Base-by-base conservation (phyloP, 2,329 filamentous ascomycete genomes). In the Xylaria sp. region DNA sequence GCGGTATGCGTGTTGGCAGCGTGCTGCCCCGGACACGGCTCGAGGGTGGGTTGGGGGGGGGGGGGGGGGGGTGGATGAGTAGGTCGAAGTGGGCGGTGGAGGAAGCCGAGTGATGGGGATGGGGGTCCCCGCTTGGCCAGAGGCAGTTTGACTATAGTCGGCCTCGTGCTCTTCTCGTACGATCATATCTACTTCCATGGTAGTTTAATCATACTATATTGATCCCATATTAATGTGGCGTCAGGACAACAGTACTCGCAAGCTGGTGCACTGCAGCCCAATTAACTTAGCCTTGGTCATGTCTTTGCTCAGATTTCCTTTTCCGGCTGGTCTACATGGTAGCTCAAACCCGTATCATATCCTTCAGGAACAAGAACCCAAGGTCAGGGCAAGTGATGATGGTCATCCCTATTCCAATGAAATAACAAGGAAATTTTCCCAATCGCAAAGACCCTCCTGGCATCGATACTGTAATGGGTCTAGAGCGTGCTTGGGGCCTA, bases 1-100 rank as follows among this genome's bases (percentile, higher is more conserved):
- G n/a, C n/a, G 25, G 9, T 66, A 66, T 23, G 17, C 31, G 21
- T 60, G 48, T 35, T 66, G 64, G 64, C 62, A 66, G 58, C 21
- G 37, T 66, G 21, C 23, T 66, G 5, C 64, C 64, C 0, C 19
- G 35, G 15, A 38, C 48, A 6, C 62, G 58, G 64, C 37, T 66
- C 8, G 62, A 60, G 62, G 41, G 35, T n/a, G 64, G 58, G 25
- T 66, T 66, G 44, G 33, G 6, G 37, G 43, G 62, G 38, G 64
- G 58, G 25, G 64, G 64, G 44, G 33, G 6, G 37, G 43, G 62
- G 38, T 66, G 64, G 64, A 60, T 56, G 55, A 44, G 40, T 37
- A 53, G 62, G 31, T 10, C 64, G 51, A 66, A 64, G 62, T 53
- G 41, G 19, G 55, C 29, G 29, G 53, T 57, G 17, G 64, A 66